phyloP scores from a whole-genome alignment of 805 yeast species.

The Yamadazyma sp. region DNA sequence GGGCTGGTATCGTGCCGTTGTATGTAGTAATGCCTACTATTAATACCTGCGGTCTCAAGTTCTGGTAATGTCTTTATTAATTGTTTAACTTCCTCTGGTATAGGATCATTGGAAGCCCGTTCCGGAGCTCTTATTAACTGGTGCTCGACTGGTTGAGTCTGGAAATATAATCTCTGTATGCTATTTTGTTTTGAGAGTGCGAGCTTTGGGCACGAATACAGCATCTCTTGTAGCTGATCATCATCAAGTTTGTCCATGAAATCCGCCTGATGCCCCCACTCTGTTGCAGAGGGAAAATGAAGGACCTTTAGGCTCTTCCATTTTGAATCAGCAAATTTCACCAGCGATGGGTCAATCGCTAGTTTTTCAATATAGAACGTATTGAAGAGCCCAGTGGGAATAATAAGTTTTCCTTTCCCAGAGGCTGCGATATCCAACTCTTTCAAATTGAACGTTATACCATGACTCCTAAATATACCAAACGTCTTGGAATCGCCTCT shows the following conservation, averaged over 20 bases:
- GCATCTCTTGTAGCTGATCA: background rate
- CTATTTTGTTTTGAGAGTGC: background rate
- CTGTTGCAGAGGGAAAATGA: background rate
- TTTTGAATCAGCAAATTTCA: background rate
- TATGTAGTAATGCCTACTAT: background rate
- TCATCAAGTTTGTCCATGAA: background rate
- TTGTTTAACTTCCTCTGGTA: constrained; percentile 1
- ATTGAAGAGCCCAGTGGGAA: constrained; percentile 1
- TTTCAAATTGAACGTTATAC: background rate
- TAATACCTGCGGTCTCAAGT: background rate
- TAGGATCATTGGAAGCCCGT: background rate
- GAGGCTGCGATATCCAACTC: background rate
- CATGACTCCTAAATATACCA: background rate
- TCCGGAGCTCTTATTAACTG: background rate
- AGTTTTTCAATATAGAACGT: constrained; percentile 1
- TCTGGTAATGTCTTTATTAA: background rate
- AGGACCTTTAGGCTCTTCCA: background rate
- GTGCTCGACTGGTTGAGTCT: background rate
- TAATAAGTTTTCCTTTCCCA: background rate
- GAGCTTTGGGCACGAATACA: background rate
- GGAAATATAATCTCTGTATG: background rate
- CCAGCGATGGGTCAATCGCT: background rate
- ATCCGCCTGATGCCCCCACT: background rate
- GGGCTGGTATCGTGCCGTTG: background rate
- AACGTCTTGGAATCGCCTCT: constrained; percentile 2